Evolutionary conservation across 2,329 filamentous ascomycete species (phyloP), one percentile per base, ranked within the genome.

Genomic region (Cercospora beticola): DNA sequence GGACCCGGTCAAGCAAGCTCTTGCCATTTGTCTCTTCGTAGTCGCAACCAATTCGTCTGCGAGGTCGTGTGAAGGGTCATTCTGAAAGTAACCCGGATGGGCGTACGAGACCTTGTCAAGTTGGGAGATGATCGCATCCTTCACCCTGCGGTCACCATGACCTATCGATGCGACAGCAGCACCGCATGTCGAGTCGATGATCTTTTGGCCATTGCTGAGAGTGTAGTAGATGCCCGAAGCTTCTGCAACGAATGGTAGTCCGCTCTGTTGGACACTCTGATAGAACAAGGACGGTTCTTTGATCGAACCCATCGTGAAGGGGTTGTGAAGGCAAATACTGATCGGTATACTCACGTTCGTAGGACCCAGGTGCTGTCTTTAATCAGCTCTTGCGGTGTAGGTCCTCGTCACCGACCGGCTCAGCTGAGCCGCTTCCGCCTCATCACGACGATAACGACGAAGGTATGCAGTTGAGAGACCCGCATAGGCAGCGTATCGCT

Each of bases 91-190:
- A 3, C 84, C 78, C 0, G 86, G 84, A 43, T 86, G 82, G 26
- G 85, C 84, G 56, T 90, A 90, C 0, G 83, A 79, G 0, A 89
- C 79, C 40, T 86, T 79, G 60, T 85, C 81, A 66, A 89, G 80
- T 72, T 92, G 89, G 10, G 81, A 73, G 2, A 80, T 77, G 36
- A 91, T 84, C 0, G 88, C 89, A 0, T 84, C 80, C 8, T 81
- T 81, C 16, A 93, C 86, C 57, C 62, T 40, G 18, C 56, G 62
- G 9, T 69, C 57, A 33, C 59, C 54, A 62, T 73, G 68, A 12
- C 71, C 71, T 18, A 73, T 60, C 30, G 58, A 67, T 23, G 71
- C 69, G 18, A 73, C 71, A 30, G 68, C 70, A 21, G 70, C 65
- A 14, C 71, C 71, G 26, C 65, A 57, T 18, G 64, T 64, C n/a